phyloP scores from a whole-genome alignment of 768 basidiomycete species.

The Lenzites betulinus region DNA sequence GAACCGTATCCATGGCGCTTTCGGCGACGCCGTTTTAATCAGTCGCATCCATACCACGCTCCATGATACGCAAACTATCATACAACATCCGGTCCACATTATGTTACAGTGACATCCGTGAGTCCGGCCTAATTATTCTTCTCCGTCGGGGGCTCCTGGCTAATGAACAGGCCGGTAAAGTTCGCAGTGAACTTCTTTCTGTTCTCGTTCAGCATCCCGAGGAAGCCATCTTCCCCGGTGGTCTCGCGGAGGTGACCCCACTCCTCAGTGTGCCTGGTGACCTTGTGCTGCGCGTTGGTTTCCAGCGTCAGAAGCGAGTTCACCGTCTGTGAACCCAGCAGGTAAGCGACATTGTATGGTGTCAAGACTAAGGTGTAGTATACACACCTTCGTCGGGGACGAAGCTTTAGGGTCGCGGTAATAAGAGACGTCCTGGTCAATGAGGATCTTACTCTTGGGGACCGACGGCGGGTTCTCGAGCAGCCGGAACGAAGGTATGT shows the following conservation, averaged over 20 bases:
- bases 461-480: slow-evolving; percentile 42
- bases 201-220: slow-evolving; percentile 47
- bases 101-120: background rate
- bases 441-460: slow-evolving; percentile 41
- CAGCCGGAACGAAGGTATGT: slow-evolving; percentile 44
- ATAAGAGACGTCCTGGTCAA: slow-evolving; percentile 51
- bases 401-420: slow-evolving; percentile 39
- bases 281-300: slow-evolving; percentile 39
- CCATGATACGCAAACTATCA: too few species aligned
- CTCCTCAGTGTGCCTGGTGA: slow-evolving; percentile 45
- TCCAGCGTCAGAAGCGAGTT: slow-evolving; percentile 47
- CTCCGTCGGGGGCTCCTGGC: slow-evolving; percentile 26
- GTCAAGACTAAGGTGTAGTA: too few species aligned
- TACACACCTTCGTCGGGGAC: slow-evolving; percentile 43
- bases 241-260: slow-evolving; percentile 45
- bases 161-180: slow-evolving; percentile 38
- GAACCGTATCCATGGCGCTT: too few species aligned
- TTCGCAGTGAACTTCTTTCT: slow-evolving; percentile 45
- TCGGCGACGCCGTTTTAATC: too few species aligned
- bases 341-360: background rate
- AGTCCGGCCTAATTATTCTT: slow-evolving; percentile 4
- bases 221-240: slow-evolving; percentile 42
- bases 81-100: too few species aligned
- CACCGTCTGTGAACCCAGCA: slow-evolving; percentile 28
- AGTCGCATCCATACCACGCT: too few species aligned